Evolutionary conservation across 1,284 basidiomycete genomes (phyloP), one percentile per base, ranked within the genome.

Genomic region (Microbotryomycetes sp.): DNA sequence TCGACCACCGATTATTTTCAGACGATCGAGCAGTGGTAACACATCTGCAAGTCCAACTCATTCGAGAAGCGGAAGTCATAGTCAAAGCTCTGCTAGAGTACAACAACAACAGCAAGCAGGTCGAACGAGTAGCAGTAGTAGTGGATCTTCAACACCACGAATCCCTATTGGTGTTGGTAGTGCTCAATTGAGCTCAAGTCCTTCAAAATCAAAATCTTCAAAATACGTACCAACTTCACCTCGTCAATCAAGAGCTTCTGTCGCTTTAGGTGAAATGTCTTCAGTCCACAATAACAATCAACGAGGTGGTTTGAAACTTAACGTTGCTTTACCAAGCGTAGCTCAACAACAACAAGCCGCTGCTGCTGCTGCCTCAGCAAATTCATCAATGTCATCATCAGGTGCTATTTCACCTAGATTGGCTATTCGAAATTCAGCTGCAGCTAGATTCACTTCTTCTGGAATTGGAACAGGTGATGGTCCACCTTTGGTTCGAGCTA

Each of bases 141-240:
- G 36, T 19, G 36, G 36, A 19, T 42, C 36, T 42, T 42, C 36
- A 19, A 54, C 15, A 63, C 58, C 46, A 42, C 59, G 26, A 53
- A 62, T 29, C 46, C 26, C 23, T 29, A 54, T 9, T 36, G n/a
- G 12, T 12, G 45, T 30, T 42, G 54, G 19, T 54, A 51, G n/a
- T 42, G 50, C 4, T 59, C 58, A n/a, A 30, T 28, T 22, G 58
- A 53, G 42, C 42, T 49, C 6, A 19, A 54, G 4, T 7, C 45
- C 3, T 31, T 30, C n/a, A 28, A 49, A 4, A 19, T 45, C 19
- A 53, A 49, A n/a, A 36, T 50, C 15, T 32, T 62, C 61, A 22
- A 51, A 62, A 36, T 66, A 31, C 30, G 65, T 66, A 23, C 65
- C 65, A 25, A 66, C 65, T n/a, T 66, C 65, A 28, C 65, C 65